Conservation (phyloP, 352 stramenopile species). For the Globisporangium canariense region DNA sequence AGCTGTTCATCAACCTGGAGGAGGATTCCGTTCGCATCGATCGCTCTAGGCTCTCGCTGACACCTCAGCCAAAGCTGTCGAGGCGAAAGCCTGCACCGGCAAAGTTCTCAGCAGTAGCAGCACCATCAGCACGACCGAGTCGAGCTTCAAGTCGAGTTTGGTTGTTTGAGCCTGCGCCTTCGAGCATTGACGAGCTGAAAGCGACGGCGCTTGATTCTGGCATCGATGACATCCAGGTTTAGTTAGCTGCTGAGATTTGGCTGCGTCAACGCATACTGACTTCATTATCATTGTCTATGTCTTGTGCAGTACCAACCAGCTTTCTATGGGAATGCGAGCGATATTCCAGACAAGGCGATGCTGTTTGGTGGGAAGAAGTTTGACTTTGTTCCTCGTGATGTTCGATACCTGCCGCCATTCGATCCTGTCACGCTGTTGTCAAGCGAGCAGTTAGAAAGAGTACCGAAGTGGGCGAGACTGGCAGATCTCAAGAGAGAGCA, state of each 20-base stretch:
- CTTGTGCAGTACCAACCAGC: slow-evolving; percentile 43
- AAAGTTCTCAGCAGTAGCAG: neutral
- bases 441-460: slow-evolving; percentile 1
- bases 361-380: slow-evolving; percentile 77
- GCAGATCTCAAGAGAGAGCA: slow-evolving; percentile 7
- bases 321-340: slow-evolving; percentile 46
- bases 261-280: neutral
- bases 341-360: slow-evolving; percentile 72
- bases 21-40: slow-evolving; percentile 56
- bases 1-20: slow-evolving; percentile 17
- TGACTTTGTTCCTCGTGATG: slow-evolving; percentile 39
- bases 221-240: slow-evolving; percentile 42
- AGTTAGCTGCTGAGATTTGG: neutral
- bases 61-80: slow-evolving; percentile 32
- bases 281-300: neutral
- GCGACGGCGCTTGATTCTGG: slow-evolving; percentile 39
- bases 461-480: slow-evolving; percentile 9
- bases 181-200: slow-evolving; percentile 38
- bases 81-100: neutral
- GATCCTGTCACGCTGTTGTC: slow-evolving; percentile 27
- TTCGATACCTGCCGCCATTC: slow-evolving; percentile 39
- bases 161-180: slow-evolving; percentile 41
- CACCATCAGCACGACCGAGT: neutral
- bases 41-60: slow-evolving; percentile 34
- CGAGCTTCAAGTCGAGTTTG: slow-evolving; percentile 28